phyloP scores from a whole-genome alignment of 139 green algal species.

The Auxenochlorella pyrenoidosa region DNA sequence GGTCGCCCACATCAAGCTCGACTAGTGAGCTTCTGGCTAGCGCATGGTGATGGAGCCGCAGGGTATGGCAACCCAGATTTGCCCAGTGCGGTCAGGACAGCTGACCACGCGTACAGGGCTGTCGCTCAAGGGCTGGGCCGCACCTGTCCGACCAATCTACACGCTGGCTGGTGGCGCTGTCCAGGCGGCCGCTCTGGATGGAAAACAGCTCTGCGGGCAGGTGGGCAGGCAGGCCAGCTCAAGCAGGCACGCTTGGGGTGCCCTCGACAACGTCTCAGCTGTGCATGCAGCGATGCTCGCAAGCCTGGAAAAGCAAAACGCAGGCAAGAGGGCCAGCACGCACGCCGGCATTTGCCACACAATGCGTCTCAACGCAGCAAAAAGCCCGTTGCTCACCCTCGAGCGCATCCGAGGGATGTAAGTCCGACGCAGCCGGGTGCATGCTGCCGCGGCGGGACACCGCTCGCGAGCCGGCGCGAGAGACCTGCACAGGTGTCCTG shows the following conservation, averaged over 20 bases:
- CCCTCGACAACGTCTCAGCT: no score
- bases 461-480: not conserved
- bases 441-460: not conserved
- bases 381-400: not conserved
- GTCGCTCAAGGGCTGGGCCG: not conserved
- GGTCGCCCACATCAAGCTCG: no score
- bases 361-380: no score
- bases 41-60: no score
- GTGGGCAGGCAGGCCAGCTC: not conserved
- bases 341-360: no score
- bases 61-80: no score
- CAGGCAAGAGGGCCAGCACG: no score
- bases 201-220: conserved; percentile 23
- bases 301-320: no score
- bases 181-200: not conserved
- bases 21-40: no score
- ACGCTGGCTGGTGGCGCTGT: conserved; percentile 14
- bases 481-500: not conserved
- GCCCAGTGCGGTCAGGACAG: no score
- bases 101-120: no score
- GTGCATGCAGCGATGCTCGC: not conserved
- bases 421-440: not conserved
- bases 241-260: no score
- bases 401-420: not conserved
- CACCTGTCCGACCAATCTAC: conserved; percentile 24